Evolutionary conservation across 192 early-diverging fungal species (phyloP).

Genomic region (Backusella parvicylindrica): DNA sequence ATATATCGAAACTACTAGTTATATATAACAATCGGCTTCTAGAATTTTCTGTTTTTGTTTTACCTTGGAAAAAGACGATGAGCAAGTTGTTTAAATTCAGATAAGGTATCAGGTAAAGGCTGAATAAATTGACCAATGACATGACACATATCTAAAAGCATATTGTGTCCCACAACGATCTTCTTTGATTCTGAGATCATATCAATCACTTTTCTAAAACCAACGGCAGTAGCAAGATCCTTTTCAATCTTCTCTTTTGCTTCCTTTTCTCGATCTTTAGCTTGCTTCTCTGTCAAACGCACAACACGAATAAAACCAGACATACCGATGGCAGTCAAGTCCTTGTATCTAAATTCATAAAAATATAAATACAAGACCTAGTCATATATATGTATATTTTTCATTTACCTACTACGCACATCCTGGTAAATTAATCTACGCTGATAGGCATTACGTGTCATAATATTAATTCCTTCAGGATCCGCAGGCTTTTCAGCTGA

Average conservation of each 20-base stretch:
- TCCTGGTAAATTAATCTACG: constrained; percentile 63
- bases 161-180: constrained; percentile 89
- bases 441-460: constrained; percentile 42
- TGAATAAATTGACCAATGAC: constrained; percentile 71
- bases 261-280: constrained; percentile 13
- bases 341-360: constrained; percentile 15
- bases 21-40: too few relatives aligned
- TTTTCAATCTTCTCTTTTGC: constrained; percentile 17
- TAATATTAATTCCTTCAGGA: constrained; percentile 35
- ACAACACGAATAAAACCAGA: constrained; percentile 25
- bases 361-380: background rate
- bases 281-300: constrained; percentile 6
- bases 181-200: constrained; percentile 68
- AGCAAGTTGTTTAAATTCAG: constrained; percentile 65
- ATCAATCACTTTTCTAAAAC: constrained; percentile 80
- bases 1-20: too few relatives aligned
- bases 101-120: constrained; percentile 58
- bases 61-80: constrained; percentile 63
- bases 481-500: constrained; percentile 34
- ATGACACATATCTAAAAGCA: constrained; percentile 83
- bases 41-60: constrained; percentile 14
- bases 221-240: constrained; percentile 23
- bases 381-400: background rate
- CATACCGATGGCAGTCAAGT: constrained; percentile 21
- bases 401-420: constrained; percentile 40